Evolutionary conservation across 2,329 filamentous ascomycete species (phyloP).

Genomic region (Aspergillus fructus): DNA sequence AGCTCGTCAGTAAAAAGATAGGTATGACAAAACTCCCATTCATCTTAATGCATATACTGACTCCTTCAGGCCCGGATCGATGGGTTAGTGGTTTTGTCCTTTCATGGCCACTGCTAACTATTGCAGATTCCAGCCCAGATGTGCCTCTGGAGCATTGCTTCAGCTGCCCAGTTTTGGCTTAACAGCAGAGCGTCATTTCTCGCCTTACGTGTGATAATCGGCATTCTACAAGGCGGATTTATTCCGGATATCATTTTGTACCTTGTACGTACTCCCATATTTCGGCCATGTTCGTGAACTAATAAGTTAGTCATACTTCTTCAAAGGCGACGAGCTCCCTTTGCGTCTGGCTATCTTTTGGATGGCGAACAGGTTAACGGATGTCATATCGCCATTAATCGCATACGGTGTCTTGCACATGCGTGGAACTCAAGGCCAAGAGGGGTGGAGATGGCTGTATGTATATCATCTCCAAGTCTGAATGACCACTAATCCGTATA

Average conservation of each 20-base stretch:
- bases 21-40: background rate
- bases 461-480: background rate
- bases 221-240: background rate
- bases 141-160: constrained; percentile 1
- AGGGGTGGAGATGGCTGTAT: constrained; percentile 46
- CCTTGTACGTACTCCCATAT: background rate
- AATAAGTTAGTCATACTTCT: constrained; percentile 36
- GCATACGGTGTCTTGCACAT: constrained; percentile 40
- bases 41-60: background rate
- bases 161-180: background rate
- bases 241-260: background rate
- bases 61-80: background rate
- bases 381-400: constrained; percentile 34
- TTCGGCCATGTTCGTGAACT: background rate
- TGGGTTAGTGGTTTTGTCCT: background rate
- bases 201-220: background rate
- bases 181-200: background rate
- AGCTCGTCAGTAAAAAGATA: background rate
- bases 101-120: background rate
- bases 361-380: constrained; percentile 33
- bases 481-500: background rate
- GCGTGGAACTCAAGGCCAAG: constrained; percentile 39
- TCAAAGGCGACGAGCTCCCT: constrained; percentile 33
- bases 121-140: background rate
- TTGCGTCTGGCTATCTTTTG: constrained; percentile 40